Conservation (phyloP, 352 stramenopile genomes). For the Phytophthora tubulina region DNA sequence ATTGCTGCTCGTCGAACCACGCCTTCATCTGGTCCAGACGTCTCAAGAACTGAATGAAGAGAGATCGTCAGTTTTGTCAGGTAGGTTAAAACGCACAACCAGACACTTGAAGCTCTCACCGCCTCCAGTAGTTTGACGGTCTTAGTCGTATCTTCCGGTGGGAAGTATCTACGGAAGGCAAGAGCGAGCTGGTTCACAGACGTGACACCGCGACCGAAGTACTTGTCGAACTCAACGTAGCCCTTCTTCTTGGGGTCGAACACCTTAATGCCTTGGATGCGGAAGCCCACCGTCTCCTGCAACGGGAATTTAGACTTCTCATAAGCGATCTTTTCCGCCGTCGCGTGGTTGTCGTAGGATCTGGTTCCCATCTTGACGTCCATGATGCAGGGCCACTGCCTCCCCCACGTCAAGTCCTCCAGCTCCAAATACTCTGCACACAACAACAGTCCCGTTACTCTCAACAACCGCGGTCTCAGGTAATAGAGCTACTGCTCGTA, state of each 20-base stretch:
- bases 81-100: background rate
- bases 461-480: background rate
- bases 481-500: constrained; percentile 26
- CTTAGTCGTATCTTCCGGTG: constrained; percentile 35
- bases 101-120: constrained; percentile 37
- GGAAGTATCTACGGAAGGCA: constrained; percentile 89
- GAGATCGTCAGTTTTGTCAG: constrained; percentile 10
- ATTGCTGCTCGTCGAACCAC: constrained; percentile 86
- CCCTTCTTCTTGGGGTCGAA: constrained; percentile 61
- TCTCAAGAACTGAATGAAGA: constrained; percentile 62
- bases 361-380: constrained; percentile 97
- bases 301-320: constrained; percentile 94
- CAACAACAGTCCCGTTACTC: constrained; percentile 1
- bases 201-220: constrained; percentile 79
- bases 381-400: constrained; percentile 93
- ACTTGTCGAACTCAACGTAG: constrained; percentile 90
- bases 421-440: constrained; percentile 88
- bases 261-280: constrained; percentile 95
- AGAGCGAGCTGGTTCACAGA: constrained; percentile 63
- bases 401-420: constrained; percentile 89
- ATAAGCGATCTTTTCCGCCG: constrained; percentile 89
- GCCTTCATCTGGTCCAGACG: constrained; percentile 67
- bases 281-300: constrained; percentile 92
- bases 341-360: constrained; percentile 94
- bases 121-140: constrained; percentile 49